Evolutionary conservation across 192 early-diverging fungal genomes (phyloP).

Genomic region (Jimgerdemannia flammicorona): DNA sequence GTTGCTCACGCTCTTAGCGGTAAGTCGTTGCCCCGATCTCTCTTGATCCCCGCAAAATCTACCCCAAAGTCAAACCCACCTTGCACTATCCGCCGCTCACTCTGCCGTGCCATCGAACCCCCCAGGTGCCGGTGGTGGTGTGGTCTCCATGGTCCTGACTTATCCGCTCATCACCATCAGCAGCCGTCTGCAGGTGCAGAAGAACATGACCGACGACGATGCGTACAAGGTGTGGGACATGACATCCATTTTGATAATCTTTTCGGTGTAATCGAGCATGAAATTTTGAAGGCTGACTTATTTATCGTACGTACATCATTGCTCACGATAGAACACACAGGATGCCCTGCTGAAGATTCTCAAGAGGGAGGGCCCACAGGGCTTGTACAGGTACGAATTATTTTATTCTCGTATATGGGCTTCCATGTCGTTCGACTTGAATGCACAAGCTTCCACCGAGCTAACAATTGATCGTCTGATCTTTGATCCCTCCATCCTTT

Average conservation of each 20-base stretch:
- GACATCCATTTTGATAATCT: slow-evolving; percentile 4
- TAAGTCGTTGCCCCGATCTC: slow-evolving; percentile 11
- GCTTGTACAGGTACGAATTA: slow-evolving; percentile 80
- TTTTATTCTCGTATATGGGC: background rate
- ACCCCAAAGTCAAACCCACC: background rate
- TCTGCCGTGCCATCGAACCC: background rate
- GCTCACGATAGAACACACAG: slow-evolving; percentile 38
- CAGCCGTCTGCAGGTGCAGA: slow-evolving; percentile 78
- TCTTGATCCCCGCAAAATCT: background rate
- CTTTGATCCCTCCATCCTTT: no score
- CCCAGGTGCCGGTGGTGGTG: slow-evolving; percentile 79
- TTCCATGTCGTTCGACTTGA: background rate
- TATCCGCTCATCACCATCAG: slow-evolving; percentile 85
- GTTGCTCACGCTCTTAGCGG: slow-evolving; percentile 77
- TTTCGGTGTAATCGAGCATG: slow-evolving; percentile 14
- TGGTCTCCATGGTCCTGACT: slow-evolving; percentile 90
- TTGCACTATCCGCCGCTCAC: slow-evolving; percentile 4
- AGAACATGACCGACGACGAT: slow-evolving; percentile 45
- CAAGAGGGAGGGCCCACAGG: slow-evolving; percentile 79
- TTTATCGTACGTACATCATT: no score
- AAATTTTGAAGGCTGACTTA: background rate
- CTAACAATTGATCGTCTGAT: no score
- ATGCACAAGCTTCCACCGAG: background rate
- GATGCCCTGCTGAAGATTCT: slow-evolving; percentile 89
- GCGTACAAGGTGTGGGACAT: slow-evolving; percentile 52